Evolutionary conservation across 1,284 basidiomycete species (phyloP).

Genomic region (Omphalotus olearius): DNA sequence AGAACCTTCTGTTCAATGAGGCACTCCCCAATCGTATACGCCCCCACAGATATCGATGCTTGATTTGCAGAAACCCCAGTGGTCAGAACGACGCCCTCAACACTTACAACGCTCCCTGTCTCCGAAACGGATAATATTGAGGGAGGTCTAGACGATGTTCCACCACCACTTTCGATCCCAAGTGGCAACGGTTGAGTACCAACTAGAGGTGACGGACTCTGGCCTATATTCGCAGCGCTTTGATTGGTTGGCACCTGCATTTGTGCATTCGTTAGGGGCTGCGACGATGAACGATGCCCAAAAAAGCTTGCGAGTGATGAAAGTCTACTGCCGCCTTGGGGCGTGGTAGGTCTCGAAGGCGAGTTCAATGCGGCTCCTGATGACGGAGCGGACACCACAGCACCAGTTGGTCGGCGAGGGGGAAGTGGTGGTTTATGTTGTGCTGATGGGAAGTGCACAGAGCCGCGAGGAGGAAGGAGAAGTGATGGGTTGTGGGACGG

Average conservation of each 20-base stretch:
- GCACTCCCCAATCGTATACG: constrained; percentile 2
- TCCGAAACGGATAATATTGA: constrained; percentile 12
- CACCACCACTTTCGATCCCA: too few species aligned
- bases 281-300: background rate
- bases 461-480: constrained; percentile 11
- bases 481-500: constrained; percentile 6
- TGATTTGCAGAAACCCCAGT: background rate
- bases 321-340: background rate
- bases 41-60: constrained; percentile 1
- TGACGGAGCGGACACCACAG: background rate
- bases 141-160: constrained; percentile 5
- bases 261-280: background rate
- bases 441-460: background rate
- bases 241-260: background rate
- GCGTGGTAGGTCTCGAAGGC: background rate
- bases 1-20: constrained; percentile 12
- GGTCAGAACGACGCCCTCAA: background rate
- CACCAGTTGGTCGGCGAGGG: constrained; percentile 4
- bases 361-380: background rate
- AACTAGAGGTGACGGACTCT: background rate
- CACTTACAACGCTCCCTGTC: constrained; percentile 3
- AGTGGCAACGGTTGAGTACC: too few species aligned
- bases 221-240: background rate
- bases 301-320: background rate
- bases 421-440: constrained; percentile 12